Base-by-base conservation (phyloP, 2,329 filamentous ascomycete genomes). In the Tolypocladium tropicale region DNA sequence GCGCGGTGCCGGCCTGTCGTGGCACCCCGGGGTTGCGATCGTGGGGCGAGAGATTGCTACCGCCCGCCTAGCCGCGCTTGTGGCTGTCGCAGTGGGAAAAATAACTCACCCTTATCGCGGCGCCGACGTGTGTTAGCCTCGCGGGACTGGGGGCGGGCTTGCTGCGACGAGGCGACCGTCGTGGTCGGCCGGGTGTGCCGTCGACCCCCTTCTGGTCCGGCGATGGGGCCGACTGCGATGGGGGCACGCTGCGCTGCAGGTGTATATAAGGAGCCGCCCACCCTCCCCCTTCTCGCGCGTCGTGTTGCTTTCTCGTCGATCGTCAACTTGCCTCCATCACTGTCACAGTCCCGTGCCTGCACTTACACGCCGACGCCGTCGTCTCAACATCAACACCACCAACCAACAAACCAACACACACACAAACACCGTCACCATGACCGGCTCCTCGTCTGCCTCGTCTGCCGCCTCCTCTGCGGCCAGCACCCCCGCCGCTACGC, bases 381-480 rank as follows among this genome's bases (percentile, higher is more conserved):
- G 3, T 5, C 5, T 16, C 21, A 23, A 4, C 21, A 43, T 6
- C 21, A 28, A 2, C 14, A 28, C 12, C 43, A 46, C 25, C 43
- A 46, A 48, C 41, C 23, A 12, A 6, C 41, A 46, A 4, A 46
- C 23, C 21, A 46, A 28, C 25, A 16, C 25, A 39, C 23, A 33
- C 21, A 37, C 49, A 52, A 48, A 23, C 32, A 41, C 36, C 36
- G 12, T 25, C 43, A 60, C 52, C 48, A 64, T 64, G 62, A 55
- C 63, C 51, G 58, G 53, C 51, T 58, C 59, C n/a, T 37, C 57
- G 39, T 53, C 59, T 16, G 59, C 60, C 28, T 58, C 56, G 33
- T 50, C 61, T 14, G 36, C 57, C n/a, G n/a, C 57, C 43, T 46
- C 63, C 21, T 49, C 60, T 30, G 56, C 60, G 5, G 51, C 62